Evolutionary conservation across 169 alveolate genomes (phyloP).

Genomic region (Plasmodium yoelii): DNA sequence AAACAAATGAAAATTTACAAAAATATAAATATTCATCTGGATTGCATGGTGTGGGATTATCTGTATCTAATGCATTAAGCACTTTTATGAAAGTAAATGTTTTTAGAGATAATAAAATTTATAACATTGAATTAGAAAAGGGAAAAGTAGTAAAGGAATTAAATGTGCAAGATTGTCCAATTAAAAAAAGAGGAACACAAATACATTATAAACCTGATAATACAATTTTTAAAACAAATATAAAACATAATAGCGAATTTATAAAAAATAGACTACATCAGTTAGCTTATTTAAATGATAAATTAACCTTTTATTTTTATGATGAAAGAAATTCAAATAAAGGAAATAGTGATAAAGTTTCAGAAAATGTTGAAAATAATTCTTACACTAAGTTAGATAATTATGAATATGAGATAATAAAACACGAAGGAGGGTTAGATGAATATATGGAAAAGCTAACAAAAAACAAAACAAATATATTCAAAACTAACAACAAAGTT

Average conservation of each 20-base stretch:
- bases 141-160: conserved; percentile 80
- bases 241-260: conserved; percentile 47
- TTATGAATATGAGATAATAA: conserved; percentile 59
- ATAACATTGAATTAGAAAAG: conserved; percentile 80
- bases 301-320: conserved; percentile 59
- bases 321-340: conserved; percentile 57
- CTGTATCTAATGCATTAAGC: conserved; percentile 89
- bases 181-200: conserved; percentile 74
- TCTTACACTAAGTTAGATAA: conserved; percentile 16
- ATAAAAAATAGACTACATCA: conserved; percentile 63
- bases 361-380: neutral
- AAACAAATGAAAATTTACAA: conserved; percentile 33
- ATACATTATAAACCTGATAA: conserved; percentile 72
- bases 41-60: conserved; percentile 89
- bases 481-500: conserved; percentile 51
- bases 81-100: conserved; percentile 83
- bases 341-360: neutral
- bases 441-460: conserved; percentile 64
- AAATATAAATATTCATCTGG: conserved; percentile 87
- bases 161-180: conserved; percentile 23
- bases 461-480: conserved; percentile 43
- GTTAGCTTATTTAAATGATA: conserved; percentile 73
- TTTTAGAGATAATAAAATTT: conserved; percentile 75
- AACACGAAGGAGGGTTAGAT: conserved; percentile 69
- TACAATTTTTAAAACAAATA: conserved; percentile 57